phyloP scores from a whole-genome alignment of 2,329 filamentous ascomycete species.

The Ceratocystis cubensis region DNA sequence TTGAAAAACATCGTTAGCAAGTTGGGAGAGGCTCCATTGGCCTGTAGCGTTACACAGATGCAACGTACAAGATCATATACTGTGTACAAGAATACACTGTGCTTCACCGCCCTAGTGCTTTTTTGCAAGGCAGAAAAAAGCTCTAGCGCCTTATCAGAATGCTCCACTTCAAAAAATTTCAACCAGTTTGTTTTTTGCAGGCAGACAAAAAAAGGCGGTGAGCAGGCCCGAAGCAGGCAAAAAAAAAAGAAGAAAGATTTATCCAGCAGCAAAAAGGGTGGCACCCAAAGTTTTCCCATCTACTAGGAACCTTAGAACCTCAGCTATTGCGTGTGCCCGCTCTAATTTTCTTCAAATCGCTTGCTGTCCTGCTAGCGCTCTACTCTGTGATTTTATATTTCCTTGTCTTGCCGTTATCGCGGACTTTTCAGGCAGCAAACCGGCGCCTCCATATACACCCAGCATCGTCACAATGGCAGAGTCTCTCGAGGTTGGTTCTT shows the following conservation, averaged over 20 bases:
- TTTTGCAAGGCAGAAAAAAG: constrained; percentile 17
- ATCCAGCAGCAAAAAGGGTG: background rate
- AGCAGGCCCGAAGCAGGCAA: background rate
- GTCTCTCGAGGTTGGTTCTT: constrained; percentile 25
- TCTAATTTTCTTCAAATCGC: background rate
- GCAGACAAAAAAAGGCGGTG: constrained; percentile 23
- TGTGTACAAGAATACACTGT: background rate
- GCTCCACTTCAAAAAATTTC: constrained; percentile 21
- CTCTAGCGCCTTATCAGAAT: constrained; percentile 13
- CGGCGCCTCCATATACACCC: background rate
- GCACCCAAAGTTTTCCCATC: background rate
- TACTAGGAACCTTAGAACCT: background rate
- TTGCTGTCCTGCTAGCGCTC: background rate
- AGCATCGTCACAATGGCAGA: constrained; percentile 23
- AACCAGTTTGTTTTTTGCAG: background rate
- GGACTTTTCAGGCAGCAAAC: background rate
- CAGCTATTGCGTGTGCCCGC: background rate
- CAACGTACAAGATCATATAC: background rate
- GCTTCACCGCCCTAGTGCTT: background rate
- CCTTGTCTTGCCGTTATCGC: background rate
- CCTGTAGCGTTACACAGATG: background rate
- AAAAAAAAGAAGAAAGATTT: background rate
- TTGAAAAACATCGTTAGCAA: no score
- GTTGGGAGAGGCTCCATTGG: no score
- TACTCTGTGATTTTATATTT: background rate